Evolutionary conservation across 371 early-diverging fungal genomes (phyloP), one percentile per base, ranked within the genome.

Genomic region (Coemansia sp.): DNA sequence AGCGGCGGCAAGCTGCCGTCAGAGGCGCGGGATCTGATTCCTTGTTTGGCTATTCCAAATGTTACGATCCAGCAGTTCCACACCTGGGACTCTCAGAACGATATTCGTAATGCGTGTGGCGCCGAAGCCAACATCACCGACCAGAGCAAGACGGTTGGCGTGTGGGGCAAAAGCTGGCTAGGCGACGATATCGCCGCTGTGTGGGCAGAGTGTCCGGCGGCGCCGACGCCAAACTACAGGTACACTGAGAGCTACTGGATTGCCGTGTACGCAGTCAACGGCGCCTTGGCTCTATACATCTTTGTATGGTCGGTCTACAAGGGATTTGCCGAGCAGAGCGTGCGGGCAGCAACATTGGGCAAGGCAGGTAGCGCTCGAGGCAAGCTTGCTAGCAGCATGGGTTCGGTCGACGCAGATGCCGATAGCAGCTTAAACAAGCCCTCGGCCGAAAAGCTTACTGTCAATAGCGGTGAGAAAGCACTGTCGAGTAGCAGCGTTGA

Each of bases 191-290:
- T 71, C 5, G 42, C 38, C 9, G 67, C 69, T 0, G 61, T 83
- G 24, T 86, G 86, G 85, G 69, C 83, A 5, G 65, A 71, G 48
- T 84, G 83, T 60, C 85, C 84, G 10, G 37, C 66, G 3, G 58
- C 78, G 31, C 62, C 65, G 2, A 68, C 75, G 1, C 83, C 84
- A 1, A 57, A 37, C 24, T 84, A 84, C 61, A 82, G 78, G n/a
- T 86, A 64, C 52, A 76, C 49, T 8, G 86, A 86, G 48, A 81
- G 84, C 16, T 82, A 82, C 81, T 86, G 85, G 84, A 62, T 84
- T 33, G 77, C 81, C 8, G 78, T 81, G 2, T 85, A 81, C 74
- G 46, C 77, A 0, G 50, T 80, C 24, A 67, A 72, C 38, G 78
- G 66, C 31, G 66, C 80, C 29, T 70, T 82, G 53, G 81, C 80